A percentile compares a stretch with the other conserved stretches of the same genome.
Evolutionary conservation across 2,329 filamentous ascomycete species (phyloP).

Genomic region (Phialophora verrucosa): DNA sequence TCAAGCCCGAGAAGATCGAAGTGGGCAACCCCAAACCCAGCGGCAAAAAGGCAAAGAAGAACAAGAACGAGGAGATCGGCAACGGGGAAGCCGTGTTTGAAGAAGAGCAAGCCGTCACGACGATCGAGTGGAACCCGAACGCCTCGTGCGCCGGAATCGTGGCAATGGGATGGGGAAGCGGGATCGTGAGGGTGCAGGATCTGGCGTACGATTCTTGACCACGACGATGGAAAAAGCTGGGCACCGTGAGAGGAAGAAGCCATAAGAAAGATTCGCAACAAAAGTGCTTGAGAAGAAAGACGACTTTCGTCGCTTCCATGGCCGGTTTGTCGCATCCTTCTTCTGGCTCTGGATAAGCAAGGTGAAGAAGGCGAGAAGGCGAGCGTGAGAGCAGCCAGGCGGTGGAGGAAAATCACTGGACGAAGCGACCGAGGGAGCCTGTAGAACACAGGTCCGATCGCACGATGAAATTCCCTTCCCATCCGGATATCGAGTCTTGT

Average conservation of each 20-base stretch:
- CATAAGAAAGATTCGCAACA: neutral
- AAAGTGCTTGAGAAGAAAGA: neutral
- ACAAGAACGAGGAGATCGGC: constrained; percentile 14
- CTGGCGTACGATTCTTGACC: constrained; percentile 52
- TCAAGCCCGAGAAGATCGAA: constrained; percentile 48
- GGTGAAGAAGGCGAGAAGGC: neutral
- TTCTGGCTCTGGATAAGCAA: neutral
- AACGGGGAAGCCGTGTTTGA: constrained; percentile 61
- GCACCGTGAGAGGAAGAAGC: neutral
- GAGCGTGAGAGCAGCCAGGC: neutral
- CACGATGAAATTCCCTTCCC: neutral
- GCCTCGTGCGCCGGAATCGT: constrained; percentile 69
- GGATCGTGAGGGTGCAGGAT: constrained; percentile 70
- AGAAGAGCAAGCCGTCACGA: constrained; percentile 66
- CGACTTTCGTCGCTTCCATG: neutral
- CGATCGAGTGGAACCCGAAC: constrained; percentile 72
- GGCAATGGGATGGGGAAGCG: constrained; percentile 69
- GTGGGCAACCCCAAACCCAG: constrained; percentile 27
- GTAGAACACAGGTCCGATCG: neutral
- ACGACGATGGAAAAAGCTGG: neutral
- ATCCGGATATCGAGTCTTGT: neutral
- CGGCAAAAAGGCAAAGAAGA: constrained; percentile 14
- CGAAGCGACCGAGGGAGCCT: neutral
- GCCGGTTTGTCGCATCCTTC: neutral
- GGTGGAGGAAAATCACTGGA: neutral